Percentiles rank a stretch among this genome's conserved stretches.
Conservation (phyloP, 768 basidiomycete genomes). For the Boletus eberwhitei region DNA sequence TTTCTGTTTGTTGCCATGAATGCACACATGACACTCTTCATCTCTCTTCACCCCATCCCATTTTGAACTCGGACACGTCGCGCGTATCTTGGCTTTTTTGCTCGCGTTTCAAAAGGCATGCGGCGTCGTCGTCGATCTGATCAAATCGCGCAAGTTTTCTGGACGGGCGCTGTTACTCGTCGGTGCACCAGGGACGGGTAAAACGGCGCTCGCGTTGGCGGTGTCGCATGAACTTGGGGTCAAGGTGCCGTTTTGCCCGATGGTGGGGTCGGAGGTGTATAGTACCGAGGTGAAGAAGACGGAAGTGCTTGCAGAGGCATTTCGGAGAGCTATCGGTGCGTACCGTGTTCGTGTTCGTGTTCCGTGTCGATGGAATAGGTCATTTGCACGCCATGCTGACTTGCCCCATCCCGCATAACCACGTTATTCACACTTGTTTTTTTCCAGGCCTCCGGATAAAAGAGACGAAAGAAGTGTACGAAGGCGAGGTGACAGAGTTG, state of each 20-base stretch:
- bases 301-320: constrained; percentile 92
- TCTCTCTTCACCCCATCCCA: too few species aligned
- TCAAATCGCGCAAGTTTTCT: constrained; percentile 90
- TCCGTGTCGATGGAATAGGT: not conserved
- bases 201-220: constrained; percentile 95
- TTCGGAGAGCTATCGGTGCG: constrained; percentile 93
- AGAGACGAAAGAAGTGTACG: constrained; percentile 98
- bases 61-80: not conserved
- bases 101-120: constrained; percentile 59
- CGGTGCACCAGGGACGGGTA: constrained; percentile 96
- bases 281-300: constrained; percentile 98
- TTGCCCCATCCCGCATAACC: not conserved
- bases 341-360: constrained; percentile 6
- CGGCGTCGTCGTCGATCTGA: constrained; percentile 83
- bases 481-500: constrained; percentile 96
- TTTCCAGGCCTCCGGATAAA: constrained; percentile 83
- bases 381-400: not conserved
- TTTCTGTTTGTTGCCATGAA: not conserved
- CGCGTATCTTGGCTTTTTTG: not conserved
- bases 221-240: constrained; percentile 91
- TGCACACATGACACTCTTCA: too few species aligned
- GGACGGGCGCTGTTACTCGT: constrained; percentile 90
- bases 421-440: not conserved
- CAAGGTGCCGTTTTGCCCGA: constrained; percentile 97
- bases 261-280: constrained; percentile 98